phyloP scores from a whole-genome alignment of 345 rosid genomes.

The Salix brachista region DNA sequence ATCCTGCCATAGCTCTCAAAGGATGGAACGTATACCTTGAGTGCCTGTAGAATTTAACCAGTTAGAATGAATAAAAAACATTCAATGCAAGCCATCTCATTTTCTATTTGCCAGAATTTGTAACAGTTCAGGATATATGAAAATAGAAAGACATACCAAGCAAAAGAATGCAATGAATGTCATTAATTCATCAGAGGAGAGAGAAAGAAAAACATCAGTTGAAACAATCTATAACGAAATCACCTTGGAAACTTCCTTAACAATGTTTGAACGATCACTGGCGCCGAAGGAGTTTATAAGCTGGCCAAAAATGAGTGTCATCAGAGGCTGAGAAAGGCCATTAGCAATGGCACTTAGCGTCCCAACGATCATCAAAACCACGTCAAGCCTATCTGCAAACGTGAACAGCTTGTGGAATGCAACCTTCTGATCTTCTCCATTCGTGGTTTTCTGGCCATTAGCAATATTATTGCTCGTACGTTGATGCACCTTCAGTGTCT shows the following conservation, averaged over 20 bases:
- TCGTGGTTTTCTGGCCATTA: background rate
- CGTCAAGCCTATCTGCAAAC: conserved; percentile 53
- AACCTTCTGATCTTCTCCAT: conserved; percentile 31
- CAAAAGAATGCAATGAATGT: too few relatives aligned
- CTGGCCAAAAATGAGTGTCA: conserved; percentile 52
- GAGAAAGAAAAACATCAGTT: background rate
- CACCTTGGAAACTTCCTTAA: conserved; percentile 54
- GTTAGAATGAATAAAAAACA: too few relatives aligned
- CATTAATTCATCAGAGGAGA: background rate
- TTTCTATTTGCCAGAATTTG: too few relatives aligned
- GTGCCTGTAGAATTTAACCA: conserved; percentile 43
- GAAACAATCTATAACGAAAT: background rate
- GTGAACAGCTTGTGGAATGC: conserved; percentile 54
- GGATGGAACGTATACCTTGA: conserved; percentile 79
- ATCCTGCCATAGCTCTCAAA: conserved; percentile 85
- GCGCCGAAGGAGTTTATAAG: conserved; percentile 58
- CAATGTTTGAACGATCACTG: conserved; percentile 31
- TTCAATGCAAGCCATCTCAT: too few relatives aligned
- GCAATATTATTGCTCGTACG: too few relatives aligned
- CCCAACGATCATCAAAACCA: conserved; percentile 48
- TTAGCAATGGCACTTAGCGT: conserved; percentile 34
- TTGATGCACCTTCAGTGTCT: too few relatives aligned
- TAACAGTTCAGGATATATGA: too few relatives aligned
- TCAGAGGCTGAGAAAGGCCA: conserved; percentile 54
- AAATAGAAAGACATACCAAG: too few relatives aligned